Percentiles rank a stretch among this genome's conserved stretches.
Conservation (phyloP, 1,284 basidiomycete species). For the Naganishia cerealis region DNA sequence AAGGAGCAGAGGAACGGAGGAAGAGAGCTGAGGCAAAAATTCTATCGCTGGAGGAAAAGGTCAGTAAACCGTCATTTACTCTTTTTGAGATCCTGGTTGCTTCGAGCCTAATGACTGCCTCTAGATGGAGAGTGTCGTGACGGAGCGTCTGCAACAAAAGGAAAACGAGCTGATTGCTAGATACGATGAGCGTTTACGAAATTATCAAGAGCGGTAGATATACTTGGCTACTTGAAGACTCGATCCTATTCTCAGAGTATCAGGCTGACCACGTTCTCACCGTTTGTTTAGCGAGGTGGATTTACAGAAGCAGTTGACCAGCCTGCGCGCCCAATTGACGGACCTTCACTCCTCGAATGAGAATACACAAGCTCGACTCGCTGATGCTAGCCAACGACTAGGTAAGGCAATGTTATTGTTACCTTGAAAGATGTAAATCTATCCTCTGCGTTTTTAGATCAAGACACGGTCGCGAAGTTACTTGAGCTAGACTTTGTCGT, state of each 20-base stretch:
- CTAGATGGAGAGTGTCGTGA: constrained; percentile 85
- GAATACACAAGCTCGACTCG: constrained; percentile 81
- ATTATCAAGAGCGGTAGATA: constrained; percentile 83
- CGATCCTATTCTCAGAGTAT: not conserved
- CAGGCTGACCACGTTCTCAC: not conserved
- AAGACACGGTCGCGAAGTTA: constrained; percentile 81
- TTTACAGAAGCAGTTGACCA: constrained; percentile 77
- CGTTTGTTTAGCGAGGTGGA: constrained; percentile 74
- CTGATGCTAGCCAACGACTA: constrained; percentile 83
- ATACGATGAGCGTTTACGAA: constrained; percentile 90
- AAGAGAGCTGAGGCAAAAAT: constrained; percentile 71
- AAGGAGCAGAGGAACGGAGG: constrained; percentile 68
- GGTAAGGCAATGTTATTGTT: constrained; percentile 56
- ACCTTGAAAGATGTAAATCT: constrained; percentile 32
- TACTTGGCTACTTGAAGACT: constrained; percentile 3
- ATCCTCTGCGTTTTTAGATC: constrained; percentile 60
- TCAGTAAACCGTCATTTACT: constrained; percentile 47
- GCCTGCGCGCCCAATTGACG: constrained; percentile 81
- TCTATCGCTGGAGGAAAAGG: constrained; percentile 80
- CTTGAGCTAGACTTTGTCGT: constrained; percentile 89
- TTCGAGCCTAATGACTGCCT: constrained; percentile 13
- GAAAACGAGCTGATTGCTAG: constrained; percentile 93
- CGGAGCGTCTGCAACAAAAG: constrained; percentile 80
- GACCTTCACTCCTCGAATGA: constrained; percentile 89
- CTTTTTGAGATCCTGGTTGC: constrained; percentile 6